Percentiles rank a stretch among this genome's conserved stretches.
Conservation (phyloP, 169 alveolate genomes). For the Eimeria mitis region DNA sequence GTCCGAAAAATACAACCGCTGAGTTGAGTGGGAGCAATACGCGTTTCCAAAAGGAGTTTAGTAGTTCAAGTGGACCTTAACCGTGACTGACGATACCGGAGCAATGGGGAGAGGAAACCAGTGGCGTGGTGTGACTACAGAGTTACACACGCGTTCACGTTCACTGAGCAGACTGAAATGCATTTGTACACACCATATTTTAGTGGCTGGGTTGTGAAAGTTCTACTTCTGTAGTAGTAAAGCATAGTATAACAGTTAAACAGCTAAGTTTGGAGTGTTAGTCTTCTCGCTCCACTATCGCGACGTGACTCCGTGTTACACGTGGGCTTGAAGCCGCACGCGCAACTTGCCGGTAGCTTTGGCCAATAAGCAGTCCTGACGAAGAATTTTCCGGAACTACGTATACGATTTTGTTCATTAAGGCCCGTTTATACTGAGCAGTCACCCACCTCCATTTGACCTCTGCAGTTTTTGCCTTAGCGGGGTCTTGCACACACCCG, state of each 20-base stretch:
- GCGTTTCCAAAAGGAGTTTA: neutral
- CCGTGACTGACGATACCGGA: neutral
- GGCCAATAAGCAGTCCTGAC: neutral
- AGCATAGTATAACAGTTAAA: neutral
- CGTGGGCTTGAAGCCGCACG: neutral
- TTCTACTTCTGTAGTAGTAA: neutral
- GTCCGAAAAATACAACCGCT: neutral
- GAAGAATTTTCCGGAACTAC: neutral
- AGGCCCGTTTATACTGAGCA: neutral
- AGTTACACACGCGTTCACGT: neutral
- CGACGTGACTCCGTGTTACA: conserved; percentile 1
- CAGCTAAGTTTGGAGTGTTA: neutral
- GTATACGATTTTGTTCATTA: neutral
- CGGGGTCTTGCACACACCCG: neutral
- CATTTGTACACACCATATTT: neutral
- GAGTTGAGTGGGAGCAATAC: neutral
- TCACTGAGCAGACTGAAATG: neutral
- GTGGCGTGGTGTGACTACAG: neutral
- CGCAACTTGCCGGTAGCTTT: neutral
- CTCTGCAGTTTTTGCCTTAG: neutral
- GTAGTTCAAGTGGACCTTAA: neutral
- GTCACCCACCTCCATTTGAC: neutral
- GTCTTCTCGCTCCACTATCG: conserved; percentile 6
- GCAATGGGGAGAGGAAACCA: neutral
- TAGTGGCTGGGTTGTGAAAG: neutral